Percentiles rank a stretch among this genome's conserved stretches.
These are phyloP conservation scores for Dimocarpus longan DNA, from an alignment of 345 rosid genomes.

Conservation along the genomic window DNA sequence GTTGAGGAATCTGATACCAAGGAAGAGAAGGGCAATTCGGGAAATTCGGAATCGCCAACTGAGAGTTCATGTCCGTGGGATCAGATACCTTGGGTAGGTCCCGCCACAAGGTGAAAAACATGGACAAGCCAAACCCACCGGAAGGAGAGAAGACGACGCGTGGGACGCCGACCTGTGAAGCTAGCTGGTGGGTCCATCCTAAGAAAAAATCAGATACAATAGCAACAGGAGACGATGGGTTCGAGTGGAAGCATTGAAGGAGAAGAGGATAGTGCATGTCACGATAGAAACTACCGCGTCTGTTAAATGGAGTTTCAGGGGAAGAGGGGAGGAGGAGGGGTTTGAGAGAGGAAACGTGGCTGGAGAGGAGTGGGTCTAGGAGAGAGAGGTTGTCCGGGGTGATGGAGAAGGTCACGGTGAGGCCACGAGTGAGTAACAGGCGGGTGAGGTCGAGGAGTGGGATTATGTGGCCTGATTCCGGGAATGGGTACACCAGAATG, in stretches of 20 bases:
- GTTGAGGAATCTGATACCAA: conserved; percentile 36
- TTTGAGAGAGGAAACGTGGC: conserved; percentile 31
- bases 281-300: conserved; percentile 1
- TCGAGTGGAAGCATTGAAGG: conserved; percentile 43
- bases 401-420: conserved; percentile 46
- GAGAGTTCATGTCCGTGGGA: conserved; percentile 7
- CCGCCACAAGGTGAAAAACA: conserved; percentile 27
- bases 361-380: conserved; percentile 48
- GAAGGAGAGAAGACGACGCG: conserved; percentile 60
- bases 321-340: conserved; percentile 40
- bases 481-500: conserved; percentile 57
- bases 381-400: conserved; percentile 45
- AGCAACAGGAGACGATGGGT: conserved; percentile 40
- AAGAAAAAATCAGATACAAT: conserved; percentile 9
- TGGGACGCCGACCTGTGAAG: conserved; percentile 39
- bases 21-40: conserved; percentile 46
- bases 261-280: conserved; percentile 44
- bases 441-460: conserved; percentile 68
- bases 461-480: conserved; percentile 60
- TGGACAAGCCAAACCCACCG: conserved; percentile 39
- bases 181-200: conserved; percentile 30
- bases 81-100: conserved; percentile 26
- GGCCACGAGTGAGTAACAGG: conserved; percentile 48
- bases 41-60: conserved; percentile 29
- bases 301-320: neutral